A percentile compares a stretch with the other conserved stretches of the same genome.
phyloP scores from a whole-genome alignment of 768 basidiomycete species.

The Rhizopogon vesiculosus region DNA sequence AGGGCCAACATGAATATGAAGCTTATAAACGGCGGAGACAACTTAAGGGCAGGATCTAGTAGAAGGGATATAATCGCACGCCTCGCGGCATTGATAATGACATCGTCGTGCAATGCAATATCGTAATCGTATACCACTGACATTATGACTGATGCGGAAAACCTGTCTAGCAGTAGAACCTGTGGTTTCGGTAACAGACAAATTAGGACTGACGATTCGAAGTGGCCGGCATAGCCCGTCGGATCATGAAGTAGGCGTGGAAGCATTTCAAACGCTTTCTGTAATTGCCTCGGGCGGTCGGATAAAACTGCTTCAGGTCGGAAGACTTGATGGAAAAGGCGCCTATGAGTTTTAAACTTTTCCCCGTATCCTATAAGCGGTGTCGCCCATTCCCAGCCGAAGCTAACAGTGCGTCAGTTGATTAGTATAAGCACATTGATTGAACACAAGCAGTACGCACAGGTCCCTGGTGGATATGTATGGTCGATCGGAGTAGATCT shows the following conservation, averaged over 20 bases:
- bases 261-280: neutral
- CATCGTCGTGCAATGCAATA: neutral
- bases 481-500: no score
- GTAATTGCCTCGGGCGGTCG: conserved; percentile 1
- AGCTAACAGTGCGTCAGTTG: conserved; percentile 2
- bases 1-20: no score
- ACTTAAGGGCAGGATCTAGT: no score
- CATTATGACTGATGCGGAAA: conserved; percentile 20
- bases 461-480: no score
- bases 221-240: neutral
- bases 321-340: neutral
- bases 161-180: neutral
- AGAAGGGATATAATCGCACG: no score
- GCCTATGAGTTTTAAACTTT: neutral
- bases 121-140: conserved; percentile 1
- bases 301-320: neutral
- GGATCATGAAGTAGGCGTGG: neutral
- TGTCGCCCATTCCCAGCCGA: conserved; percentile 14
- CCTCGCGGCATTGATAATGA: neutral
- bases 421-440: no score
- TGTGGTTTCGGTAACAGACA: neutral
- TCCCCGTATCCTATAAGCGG: conserved; percentile 1
- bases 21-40: no score
- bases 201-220: conserved; percentile 15
- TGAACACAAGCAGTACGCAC: no score